phyloP scores from a whole-genome alignment of 305 asterid species.

The Nicotiana rustica region DNA sequence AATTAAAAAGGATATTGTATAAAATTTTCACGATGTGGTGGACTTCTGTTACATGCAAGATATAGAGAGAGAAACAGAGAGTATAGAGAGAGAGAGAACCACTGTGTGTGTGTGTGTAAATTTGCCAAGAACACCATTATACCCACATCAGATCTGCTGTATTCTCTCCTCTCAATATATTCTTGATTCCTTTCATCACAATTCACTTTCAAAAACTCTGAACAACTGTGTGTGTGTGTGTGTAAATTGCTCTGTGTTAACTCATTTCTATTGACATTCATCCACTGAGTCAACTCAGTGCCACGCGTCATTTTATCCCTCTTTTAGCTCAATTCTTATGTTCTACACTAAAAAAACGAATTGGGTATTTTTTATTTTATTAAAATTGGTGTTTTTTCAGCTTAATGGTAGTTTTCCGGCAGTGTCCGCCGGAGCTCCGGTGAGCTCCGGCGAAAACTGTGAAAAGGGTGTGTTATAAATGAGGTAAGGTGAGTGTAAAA shows the following conservation, averaged over 20 bases:
- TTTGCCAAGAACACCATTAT: neutral
- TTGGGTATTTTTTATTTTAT: constrained; percentile 44
- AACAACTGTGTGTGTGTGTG: no score
- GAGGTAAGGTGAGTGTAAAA: constrained; percentile 40
- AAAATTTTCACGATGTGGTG: neutral
- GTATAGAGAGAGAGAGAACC: constrained; percentile 23
- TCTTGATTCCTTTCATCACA: constrained; percentile 40
- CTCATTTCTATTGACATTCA: constrained; percentile 19
- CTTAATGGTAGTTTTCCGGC: constrained; percentile 52
- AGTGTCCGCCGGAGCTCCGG: constrained; percentile 74
- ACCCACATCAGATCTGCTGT: constrained; percentile 53
- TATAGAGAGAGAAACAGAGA: constrained; percentile 38
- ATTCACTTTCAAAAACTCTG: constrained; percentile 37
- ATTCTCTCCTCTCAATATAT: constrained; percentile 36
- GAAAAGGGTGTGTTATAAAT: constrained; percentile 13
- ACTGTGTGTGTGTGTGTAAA: constrained; percentile 12
- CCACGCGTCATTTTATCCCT: constrained; percentile 34
- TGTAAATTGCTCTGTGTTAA: neutral
- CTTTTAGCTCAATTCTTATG: constrained; percentile 5
- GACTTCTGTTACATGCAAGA: constrained; percentile 26
- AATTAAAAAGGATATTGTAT: neutral
- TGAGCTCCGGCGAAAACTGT: constrained; percentile 61
- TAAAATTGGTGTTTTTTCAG: constrained; percentile 40
- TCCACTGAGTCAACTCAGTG: no score
- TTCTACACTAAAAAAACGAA: constrained; percentile 34